Evolutionary conservation across 164 flowering plant genomes (phyloP), one percentile per base, ranked within the genome.

Genomic region (Piper longum): DNA sequence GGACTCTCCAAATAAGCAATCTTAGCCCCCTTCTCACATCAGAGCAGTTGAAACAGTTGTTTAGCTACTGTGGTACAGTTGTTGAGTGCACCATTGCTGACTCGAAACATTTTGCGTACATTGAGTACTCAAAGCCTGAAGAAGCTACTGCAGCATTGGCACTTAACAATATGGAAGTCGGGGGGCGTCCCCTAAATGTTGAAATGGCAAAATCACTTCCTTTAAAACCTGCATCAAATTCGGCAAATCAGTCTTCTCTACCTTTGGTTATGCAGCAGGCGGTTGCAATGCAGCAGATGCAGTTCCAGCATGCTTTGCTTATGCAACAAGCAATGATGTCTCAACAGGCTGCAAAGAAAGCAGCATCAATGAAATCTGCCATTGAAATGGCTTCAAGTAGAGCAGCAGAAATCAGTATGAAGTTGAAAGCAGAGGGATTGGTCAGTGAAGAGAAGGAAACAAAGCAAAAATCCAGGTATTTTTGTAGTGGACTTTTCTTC

Each of bases 171-270:
- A 86, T 89, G 84, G 96, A 91, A 71, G 87, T 95, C 78, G 87
- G 86, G 17, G 97, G 97, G 41, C 95, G 96, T 54, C 96, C 96
- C 5, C 66, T 95, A 64, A 95, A 91, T 76, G 99, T 95, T 72
- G 99, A 95, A 79, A 95, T 95, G 96, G 97, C 97, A n/a, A 95
- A 86, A 71, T 80, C 96, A 18, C 90, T 89, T 70, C 97, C 99
- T 69, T 85, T 65, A 41, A 91, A 86, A 66, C 72, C 92, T 43
- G 69, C 85, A 60, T 2, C 71, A 43, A 79, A 72, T 69, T 68
- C 87, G 36, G 56, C 72, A 71, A 71, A 72, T 63, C 85, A 88
- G 57, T 80, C 96, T 54, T 88, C 96, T 70, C 76, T 88, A 54
- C 95, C 96, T 7, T 65, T 85, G 82, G 79, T 86, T 73, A 91